phyloP scores from a whole-genome alignment of 495 filamentous ascomycete genomes.

The Talaromyces wortmannii region DNA sequence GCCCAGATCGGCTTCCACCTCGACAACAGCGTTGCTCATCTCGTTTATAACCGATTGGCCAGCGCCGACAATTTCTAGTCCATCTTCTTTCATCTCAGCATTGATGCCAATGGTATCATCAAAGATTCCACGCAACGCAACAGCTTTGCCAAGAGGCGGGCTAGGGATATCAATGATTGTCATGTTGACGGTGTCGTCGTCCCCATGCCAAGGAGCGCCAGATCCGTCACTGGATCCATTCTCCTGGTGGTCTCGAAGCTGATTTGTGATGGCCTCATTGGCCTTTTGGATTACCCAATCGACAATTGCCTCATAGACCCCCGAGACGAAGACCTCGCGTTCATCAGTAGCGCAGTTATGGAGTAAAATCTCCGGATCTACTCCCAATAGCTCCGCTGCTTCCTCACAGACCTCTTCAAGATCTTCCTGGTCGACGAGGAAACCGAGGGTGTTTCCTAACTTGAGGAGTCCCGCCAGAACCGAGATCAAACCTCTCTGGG shows the following conservation, averaged over 20 bases:
- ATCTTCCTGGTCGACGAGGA: conserved; percentile 77
- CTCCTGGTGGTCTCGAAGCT: conserved; percentile 62
- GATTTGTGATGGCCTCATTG: conserved; percentile 77
- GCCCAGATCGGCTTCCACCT: conserved; percentile 76
- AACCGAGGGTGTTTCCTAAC: conserved; percentile 82
- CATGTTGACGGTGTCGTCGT: conserved; percentile 74
- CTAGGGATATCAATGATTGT: conserved; percentile 83
- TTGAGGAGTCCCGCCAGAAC: conserved; percentile 82
- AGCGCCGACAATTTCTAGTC: conserved; percentile 60
- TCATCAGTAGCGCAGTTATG: conserved; percentile 77
- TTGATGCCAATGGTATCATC: conserved; percentile 92
- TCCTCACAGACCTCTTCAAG: conserved; percentile 87
- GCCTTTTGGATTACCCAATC: conserved; percentile 89
- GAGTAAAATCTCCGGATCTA: conserved; percentile 79
- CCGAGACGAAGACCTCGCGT: conserved; percentile 71
- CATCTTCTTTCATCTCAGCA: conserved; percentile 93
- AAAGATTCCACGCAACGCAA: conserved; percentile 82
- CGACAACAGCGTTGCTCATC: conserved; percentile 72
- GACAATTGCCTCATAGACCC: conserved; percentile 88
- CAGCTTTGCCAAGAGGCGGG: conserved; percentile 72
- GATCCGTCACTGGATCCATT: conserved; percentile 52
- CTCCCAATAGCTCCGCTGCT: conserved; percentile 73
- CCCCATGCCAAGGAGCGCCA: conserved; percentile 53
- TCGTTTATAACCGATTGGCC: conserved; percentile 77
- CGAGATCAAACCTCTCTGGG: conserved; percentile 73